These are phyloP conservation scores for Trichophaea hybrida DNA, from an alignment of 2,329 filamentous ascomycete species.

Conservation along the genomic window DNA sequence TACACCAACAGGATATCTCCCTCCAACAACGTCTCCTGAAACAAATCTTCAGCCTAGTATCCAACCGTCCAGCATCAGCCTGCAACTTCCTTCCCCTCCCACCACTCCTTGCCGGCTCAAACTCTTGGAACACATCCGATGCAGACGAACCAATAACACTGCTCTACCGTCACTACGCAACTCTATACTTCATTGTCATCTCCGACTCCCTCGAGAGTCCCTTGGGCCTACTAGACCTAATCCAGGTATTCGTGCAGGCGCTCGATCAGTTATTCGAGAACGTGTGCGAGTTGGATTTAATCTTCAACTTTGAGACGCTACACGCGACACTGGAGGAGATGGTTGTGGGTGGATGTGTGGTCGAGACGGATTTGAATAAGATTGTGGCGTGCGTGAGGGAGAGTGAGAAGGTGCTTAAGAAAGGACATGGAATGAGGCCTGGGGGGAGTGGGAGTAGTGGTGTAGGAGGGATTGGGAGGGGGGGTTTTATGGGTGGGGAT, in stretches of 20 bases:
- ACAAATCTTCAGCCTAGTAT: conserved; percentile 92
- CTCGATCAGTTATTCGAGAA: conserved; percentile 94
- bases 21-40: conserved; percentile 94
- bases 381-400: conserved; percentile 70
- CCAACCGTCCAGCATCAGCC: conserved; percentile 75
- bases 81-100: conserved; percentile 90
- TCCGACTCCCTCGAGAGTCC: conserved; percentile 92
- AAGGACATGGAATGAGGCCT: conserved; percentile 3
- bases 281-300: conserved; percentile 93
- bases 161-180: conserved; percentile 95
- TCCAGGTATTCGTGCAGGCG: conserved; percentile 95
- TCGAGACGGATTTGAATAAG: conserved; percentile 78
- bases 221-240: conserved; percentile 85
- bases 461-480: conserved; percentile 8
- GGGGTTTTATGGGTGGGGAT: conserved; percentile 6
- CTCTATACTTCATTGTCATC: conserved; percentile 96
- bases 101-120: conserved; percentile 47
- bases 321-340: conserved; percentile 85
- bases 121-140: conserved; percentile 47
- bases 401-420: conserved; percentile 17
- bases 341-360: conserved; percentile 86
- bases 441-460: conserved; percentile 5
- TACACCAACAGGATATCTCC: conserved; percentile 61
- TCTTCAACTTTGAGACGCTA: conserved; percentile 97
- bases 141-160: conserved; percentile 80